Evolutionary conservation across 305 asterid genomes (phyloP).

Genomic region (Plantago coronopus): DNA sequence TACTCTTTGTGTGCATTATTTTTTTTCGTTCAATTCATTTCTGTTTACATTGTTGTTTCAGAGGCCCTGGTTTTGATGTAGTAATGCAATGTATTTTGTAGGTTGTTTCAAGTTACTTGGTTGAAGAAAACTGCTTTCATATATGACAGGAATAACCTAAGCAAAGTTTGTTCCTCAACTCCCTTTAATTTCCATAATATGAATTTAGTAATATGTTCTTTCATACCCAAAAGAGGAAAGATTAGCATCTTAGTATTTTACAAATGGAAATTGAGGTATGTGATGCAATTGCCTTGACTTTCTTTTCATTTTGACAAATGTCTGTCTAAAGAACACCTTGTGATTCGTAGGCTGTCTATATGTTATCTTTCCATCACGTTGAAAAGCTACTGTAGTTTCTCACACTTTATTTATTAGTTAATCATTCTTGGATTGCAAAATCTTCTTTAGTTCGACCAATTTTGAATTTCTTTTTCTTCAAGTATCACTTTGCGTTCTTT

Average conservation of each 20-base stretch:
- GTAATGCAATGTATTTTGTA: constrained; percentile 42
- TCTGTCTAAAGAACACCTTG: no score
- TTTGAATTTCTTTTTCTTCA: not conserved
- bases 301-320: no score
- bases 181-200: constrained; percentile 19
- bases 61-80: constrained; percentile 25
- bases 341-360: no score
- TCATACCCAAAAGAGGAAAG: not conserved
- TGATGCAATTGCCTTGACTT: no score
- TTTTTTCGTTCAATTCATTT: constrained; percentile 3
- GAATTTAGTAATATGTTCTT: constrained; percentile 18
- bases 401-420: constrained; percentile 5
- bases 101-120: constrained; percentile 93
- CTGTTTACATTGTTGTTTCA: constrained; percentile 11
- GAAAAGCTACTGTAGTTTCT: no score
- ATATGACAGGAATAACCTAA: constrained; percentile 63
- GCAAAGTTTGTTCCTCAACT: constrained; percentile 57
- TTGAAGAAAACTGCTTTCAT: constrained; percentile 73
- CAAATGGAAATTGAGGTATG: no score
- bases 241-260: no score
- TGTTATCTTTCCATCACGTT: no score
- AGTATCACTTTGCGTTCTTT: no score
- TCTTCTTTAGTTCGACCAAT: not conserved
- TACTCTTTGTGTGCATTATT: not conserved
- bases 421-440: not conserved